A percentile compares a stretch with the other conserved stretches of the same genome.
Conservation (phyloP, 306 rosid species). For the Trifolium repens region DNA sequence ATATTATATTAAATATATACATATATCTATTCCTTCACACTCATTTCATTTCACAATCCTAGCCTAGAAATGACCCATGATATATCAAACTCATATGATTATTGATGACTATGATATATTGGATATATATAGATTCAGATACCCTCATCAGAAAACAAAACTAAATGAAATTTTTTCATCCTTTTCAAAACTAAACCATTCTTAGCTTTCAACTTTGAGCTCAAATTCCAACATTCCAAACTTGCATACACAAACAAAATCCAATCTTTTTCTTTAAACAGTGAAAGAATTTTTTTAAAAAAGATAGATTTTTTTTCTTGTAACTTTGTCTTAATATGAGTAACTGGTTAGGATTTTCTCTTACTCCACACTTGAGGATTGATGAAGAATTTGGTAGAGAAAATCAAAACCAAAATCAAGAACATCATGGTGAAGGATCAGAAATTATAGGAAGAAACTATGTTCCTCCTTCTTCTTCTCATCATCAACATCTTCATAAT, state of each 20-base stretch:
- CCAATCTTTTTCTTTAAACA: slow-evolving; percentile 19
- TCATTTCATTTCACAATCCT: slow-evolving; percentile 20
- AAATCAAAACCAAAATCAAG: slow-evolving; percentile 53
- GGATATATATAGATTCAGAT: neutral
- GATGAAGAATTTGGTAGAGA: slow-evolving; percentile 70
- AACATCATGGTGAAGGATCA: slow-evolving; percentile 41
- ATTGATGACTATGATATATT: slow-evolving; percentile 42
- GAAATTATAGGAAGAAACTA: slow-evolving; percentile 24
- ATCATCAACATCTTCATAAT: slow-evolving; percentile 28
- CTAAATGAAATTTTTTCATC: slow-evolving; percentile 7
- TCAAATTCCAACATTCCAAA: slow-evolving; percentile 52
- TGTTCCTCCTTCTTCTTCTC: slow-evolving; percentile 32
- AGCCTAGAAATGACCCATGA: slow-evolving; percentile 45
- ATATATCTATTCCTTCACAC: neutral
- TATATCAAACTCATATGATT: slow-evolving; percentile 49
- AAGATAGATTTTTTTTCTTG: no score
- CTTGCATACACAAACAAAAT: slow-evolving; percentile 48
- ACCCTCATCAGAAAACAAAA: slow-evolving; percentile 7
- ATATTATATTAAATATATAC: neutral
- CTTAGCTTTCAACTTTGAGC: slow-evolving; percentile 70
- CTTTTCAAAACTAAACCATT: slow-evolving; percentile 40
- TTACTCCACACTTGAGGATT: slow-evolving; percentile 88
- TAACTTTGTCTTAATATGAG: slow-evolving; percentile 53
- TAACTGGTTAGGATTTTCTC: slow-evolving; percentile 93
- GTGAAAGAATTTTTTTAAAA: no score